phyloP scores from a whole-genome alignment of 2,329 filamentous ascomycete genomes.

The Botrytis squamosa region DNA sequence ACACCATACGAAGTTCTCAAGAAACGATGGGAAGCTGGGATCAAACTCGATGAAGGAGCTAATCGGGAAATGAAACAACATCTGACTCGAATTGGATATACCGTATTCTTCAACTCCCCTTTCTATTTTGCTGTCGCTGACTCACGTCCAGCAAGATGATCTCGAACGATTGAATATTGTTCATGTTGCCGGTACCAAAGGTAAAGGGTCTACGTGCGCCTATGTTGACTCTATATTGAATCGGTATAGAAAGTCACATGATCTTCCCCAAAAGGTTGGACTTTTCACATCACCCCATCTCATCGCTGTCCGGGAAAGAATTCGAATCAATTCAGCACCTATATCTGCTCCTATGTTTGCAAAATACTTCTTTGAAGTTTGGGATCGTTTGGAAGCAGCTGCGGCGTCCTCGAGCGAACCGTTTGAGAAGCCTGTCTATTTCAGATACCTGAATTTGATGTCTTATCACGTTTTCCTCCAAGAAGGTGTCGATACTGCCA shows the following conservation, averaged over 20 bases:
- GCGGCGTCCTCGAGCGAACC: slow-evolving; percentile 37
- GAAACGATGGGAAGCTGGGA: slow-evolving; percentile 71
- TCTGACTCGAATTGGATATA: slow-evolving; percentile 74
- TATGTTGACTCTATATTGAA: slow-evolving; percentile 63
- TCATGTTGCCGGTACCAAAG: slow-evolving; percentile 74
- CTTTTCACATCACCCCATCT: slow-evolving; percentile 70
- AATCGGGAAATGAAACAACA: slow-evolving; percentile 80
- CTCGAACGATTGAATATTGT: slow-evolving; percentile 63
- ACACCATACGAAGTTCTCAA: slow-evolving; percentile 81
- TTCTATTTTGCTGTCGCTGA: background rate
- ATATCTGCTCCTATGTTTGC: slow-evolving; percentile 60
- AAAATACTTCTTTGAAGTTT: slow-evolving; percentile 67
- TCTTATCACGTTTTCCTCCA: slow-evolving; percentile 65
- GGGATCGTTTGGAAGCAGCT: slow-evolving; percentile 51
- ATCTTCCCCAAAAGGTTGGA: slow-evolving; percentile 46
- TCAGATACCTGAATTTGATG: slow-evolving; percentile 63
- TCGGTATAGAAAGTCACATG: slow-evolving; percentile 44
- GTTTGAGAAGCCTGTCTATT: slow-evolving; percentile 52
- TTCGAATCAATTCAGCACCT: slow-evolving; percentile 59
- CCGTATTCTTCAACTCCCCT: slow-evolving; percentile 42
- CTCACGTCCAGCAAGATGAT: slow-evolving; percentile 31
- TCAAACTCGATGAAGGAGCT: slow-evolving; percentile 65
- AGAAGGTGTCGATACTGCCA: slow-evolving; percentile 59
- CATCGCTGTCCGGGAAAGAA: slow-evolving; percentile 65
- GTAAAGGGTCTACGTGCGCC: slow-evolving; percentile 71